phyloP scores from a whole-genome alignment of 495 filamentous ascomycete species.

The Annulohypoxylon bovei region DNA sequence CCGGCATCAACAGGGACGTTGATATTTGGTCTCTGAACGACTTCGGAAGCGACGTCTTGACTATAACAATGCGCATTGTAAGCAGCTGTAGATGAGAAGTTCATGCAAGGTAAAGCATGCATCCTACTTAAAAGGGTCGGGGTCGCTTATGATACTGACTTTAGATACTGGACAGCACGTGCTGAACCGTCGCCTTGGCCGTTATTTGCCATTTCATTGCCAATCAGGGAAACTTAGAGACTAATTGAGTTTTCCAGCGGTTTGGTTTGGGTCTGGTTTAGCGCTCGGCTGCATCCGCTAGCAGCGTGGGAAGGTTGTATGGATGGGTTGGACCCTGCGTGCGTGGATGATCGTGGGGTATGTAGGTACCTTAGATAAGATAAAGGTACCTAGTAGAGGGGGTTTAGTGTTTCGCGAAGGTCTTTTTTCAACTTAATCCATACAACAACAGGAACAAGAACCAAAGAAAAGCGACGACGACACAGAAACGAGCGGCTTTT shows the following conservation, averaged over 20 bases:
- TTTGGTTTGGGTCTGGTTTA: slow-evolving; percentile 34
- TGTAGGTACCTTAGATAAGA: not conserved
- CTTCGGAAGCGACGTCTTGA: slow-evolving; percentile 23
- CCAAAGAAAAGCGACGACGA: not conserved
- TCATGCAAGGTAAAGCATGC: not conserved
- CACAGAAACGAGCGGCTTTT: not conserved
- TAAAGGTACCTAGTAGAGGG: not conserved
- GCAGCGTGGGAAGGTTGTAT: slow-evolving; percentile 14
- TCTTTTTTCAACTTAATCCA: not conserved
- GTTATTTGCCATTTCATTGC: slow-evolving; percentile 36
- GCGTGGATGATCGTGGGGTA: slow-evolving; percentile 26
- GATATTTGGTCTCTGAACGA: slow-evolving; percentile 30
- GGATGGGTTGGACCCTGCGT: slow-evolving; percentile 25
- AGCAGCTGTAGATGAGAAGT: not conserved
- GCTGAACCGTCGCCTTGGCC: slow-evolving; percentile 35
- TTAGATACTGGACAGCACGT: slow-evolving; percentile 41
- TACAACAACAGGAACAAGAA: slow-evolving; percentile 10
- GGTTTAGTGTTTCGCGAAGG: slow-evolving; percentile 7
- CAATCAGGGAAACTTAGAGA: not conserved
- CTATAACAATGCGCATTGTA: slow-evolving; percentile 9
- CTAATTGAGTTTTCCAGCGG: slow-evolving; percentile 33
- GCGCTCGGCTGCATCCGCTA: slow-evolving; percentile 41
- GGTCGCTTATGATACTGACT: slow-evolving; percentile 14
- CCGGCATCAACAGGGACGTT: slow-evolving; percentile 39
- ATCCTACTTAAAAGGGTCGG: not conserved